Base-by-base conservation (phyloP, 441 rosid species). In the Isatis lusitanica region DNA sequence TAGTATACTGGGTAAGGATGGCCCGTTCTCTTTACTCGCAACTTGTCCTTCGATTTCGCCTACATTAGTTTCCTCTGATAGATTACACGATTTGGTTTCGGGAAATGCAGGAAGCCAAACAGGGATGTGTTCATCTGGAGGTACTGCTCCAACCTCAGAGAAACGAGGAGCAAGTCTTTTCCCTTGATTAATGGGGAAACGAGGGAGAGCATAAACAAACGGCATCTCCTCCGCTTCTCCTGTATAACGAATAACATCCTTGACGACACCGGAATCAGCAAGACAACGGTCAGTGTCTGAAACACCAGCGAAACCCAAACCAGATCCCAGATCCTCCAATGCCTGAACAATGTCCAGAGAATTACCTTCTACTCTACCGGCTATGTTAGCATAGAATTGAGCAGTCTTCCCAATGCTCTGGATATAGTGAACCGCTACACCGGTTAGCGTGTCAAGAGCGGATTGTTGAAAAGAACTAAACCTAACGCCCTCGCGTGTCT, bases 121-220 rank as follows among this genome's bases (percentile, higher is more conserved):
- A 3, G 98, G 97, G 72, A 93, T 89, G 58, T 91, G 93, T 56
- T 87, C 87, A 46, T 58, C 76, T 36, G 88, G 91, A 82, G 91
- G 89, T 75, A 81, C 91, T 74, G 67, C 83, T 40, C 90, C 91
- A 75, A 78, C 74, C 71, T 72, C 85, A 50, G 44, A 63, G 80
- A 89, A 90, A 50, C 88, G 88, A 21, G 81, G 77, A 28, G 65
- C 59, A 21, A 44, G 80, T 63, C 78, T 81, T 69, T 73, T 39
- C 61, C 83, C 93, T 84, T 79, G 84, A 68, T 75, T 65, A 55
- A 87, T 67, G 1, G 97, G 94, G 68, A 93, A 87, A 47, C 50
- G 72, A 4, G 90, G 96, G 50, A 89, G 63, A 38, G 86, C 78
- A 79, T 84, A 87, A 26, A 84, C 88, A 82, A 93, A 91, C 8